These are phyloP conservation scores for Globisporangium emineosum DNA, from an alignment of 352 stramenopile species.

Conservation along the genomic window DNA sequence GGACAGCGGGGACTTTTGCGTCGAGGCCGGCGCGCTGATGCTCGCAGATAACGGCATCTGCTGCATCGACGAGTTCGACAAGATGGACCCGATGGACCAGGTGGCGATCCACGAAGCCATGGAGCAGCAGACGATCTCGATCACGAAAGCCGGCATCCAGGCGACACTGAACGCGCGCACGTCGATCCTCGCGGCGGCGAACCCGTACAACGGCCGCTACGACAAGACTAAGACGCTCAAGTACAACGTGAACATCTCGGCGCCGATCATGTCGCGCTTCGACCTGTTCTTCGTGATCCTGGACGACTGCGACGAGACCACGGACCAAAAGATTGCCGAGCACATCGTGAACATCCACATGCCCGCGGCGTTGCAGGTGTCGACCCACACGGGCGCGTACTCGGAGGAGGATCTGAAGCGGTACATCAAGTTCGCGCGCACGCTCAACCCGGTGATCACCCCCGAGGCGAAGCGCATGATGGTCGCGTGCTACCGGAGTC, in stretches of 20 bases:
- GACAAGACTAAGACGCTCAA: slow-evolving; percentile 90
- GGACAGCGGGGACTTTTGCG: slow-evolving; percentile 89
- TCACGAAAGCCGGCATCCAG: slow-evolving; percentile 99
- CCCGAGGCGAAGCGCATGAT: slow-evolving; percentile 87
- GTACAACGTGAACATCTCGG: slow-evolving; percentile 90
- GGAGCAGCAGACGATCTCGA: slow-evolving; percentile 99
- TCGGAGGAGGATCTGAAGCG: slow-evolving; percentile 89
- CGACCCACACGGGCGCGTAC: slow-evolving; percentile 36
- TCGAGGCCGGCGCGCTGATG: slow-evolving; percentile 95
- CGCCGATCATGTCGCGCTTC: slow-evolving; percentile 98
- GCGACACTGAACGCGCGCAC: slow-evolving; percentile 98
- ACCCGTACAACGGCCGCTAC: slow-evolving; percentile 96
- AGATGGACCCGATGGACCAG: slow-evolving; percentile 97
- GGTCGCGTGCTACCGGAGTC: slow-evolving; percentile 96
- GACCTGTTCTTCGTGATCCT: slow-evolving; percentile 99
- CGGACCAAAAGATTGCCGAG: slow-evolving; percentile 94
- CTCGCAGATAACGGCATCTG: slow-evolving; percentile 98
- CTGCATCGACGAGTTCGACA: slow-evolving; percentile 99
- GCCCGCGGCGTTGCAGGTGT: slow-evolving; percentile 48
- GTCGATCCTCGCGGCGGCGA: slow-evolving; percentile 99
- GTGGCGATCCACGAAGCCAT: slow-evolving; percentile 99
- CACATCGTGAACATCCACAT: slow-evolving; percentile 98
- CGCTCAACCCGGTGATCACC: slow-evolving; percentile 68
- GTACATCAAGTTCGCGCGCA: slow-evolving; percentile 93
- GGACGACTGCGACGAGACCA: slow-evolving; percentile 96